These are phyloP conservation scores for Epithele typhae DNA, from an alignment of 768 basidiomycete species.

Conservation along the genomic window DNA sequence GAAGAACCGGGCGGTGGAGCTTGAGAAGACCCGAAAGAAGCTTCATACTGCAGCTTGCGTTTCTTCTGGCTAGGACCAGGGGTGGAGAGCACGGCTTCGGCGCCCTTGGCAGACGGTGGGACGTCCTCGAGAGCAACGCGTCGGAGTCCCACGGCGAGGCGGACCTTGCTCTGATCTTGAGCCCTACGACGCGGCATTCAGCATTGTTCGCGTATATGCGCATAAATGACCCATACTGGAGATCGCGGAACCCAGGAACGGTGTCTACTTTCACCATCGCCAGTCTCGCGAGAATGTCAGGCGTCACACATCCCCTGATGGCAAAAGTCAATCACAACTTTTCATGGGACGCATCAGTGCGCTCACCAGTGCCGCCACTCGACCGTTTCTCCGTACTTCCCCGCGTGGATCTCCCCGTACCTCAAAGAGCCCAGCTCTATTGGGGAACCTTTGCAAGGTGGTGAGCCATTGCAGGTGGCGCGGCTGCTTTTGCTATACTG, in stretches of 20 bases:
- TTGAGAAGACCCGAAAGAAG: conserved; percentile 10
- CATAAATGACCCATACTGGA: conserved; percentile 38
- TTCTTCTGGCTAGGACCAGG: conserved; percentile 36
- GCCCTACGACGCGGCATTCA: conserved; percentile 21
- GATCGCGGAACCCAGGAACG: conserved; percentile 45
- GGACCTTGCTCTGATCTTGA: conserved; percentile 62
- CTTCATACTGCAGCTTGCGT: conserved; percentile 35
- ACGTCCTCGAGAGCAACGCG: conserved; percentile 56
- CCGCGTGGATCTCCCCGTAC: conserved; percentile 50
- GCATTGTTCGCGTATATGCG: too few species aligned
- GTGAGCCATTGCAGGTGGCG: conserved; percentile 63
- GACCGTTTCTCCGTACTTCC: conserved; percentile 55
- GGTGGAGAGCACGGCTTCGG: conserved; percentile 6
- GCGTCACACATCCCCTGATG: conserved; percentile 68
- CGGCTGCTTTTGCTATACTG: conserved; percentile 72
- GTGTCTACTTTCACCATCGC: conserved; percentile 37
- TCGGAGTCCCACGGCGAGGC: conserved; percentile 48
- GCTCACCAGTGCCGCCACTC: conserved; percentile 76
- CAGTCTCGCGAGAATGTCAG: conserved; percentile 47
- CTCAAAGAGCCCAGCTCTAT: conserved; percentile 57
- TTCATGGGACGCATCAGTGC: conserved; percentile 2
- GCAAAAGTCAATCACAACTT: conserved; percentile 2
- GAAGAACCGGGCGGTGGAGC: conserved; percentile 14
- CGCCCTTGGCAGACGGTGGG: conserved; percentile 38
- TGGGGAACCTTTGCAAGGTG: conserved; percentile 50